Evolutionary conservation across 164 flowering plant species (phyloP), one percentile per base, ranked within the genome.

Genomic region (Annona cherimola): DNA sequence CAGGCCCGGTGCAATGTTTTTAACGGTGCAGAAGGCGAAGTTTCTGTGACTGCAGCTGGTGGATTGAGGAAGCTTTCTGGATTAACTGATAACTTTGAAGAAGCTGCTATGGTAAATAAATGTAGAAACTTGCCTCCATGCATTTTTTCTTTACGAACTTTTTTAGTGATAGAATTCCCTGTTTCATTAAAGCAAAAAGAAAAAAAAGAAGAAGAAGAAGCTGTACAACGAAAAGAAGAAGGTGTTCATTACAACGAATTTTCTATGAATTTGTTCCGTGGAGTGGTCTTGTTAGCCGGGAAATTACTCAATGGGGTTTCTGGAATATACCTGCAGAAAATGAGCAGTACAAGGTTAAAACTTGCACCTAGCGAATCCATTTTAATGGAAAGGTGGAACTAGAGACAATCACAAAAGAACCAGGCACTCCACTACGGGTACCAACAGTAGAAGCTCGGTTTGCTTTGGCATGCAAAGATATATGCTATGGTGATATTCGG

Each of bases 191-290:
- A 26, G 35, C 35, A 26, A 26, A 26, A 26, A 26, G 1, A 26
- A 26, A 26, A 26, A 26, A 26, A 26, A n/a, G n/a, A n/a, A n/a
- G n/a, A n/a, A n/a, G n/a, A n/a, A n/a, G n/a, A n/a, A n/a, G n/a
- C n/a, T n/a, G n/a, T n/a, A n/a, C n/a, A n/a, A n/a, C n/a, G n/a
- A n/a, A n/a, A n/a, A n/a, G n/a, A n/a, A n/a, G n/a, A n/a, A n/a
- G n/a, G n/a, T n/a, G n/a, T 95, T 76, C 99, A 95, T 75, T 87
- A 77, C 78, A 84, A 77, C 71, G 93, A 68, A 76, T 61, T 60
- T 90, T 95, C 80, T 90, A 91, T 84, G 99, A 95, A 82, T 95
- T 93, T 84, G 99, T 91, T 16, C 99, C 99, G 69, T 95, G 99
- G 99, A 90, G 87, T 82, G 96, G 94, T 62, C 78, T 72, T 73